A percentile compares a stretch with the other conserved stretches of the same genome.
These are phyloP conservation scores for Oemleria cerasiformis DNA, from an alignment of 306 rosid species.

Conservation along the genomic window DNA sequence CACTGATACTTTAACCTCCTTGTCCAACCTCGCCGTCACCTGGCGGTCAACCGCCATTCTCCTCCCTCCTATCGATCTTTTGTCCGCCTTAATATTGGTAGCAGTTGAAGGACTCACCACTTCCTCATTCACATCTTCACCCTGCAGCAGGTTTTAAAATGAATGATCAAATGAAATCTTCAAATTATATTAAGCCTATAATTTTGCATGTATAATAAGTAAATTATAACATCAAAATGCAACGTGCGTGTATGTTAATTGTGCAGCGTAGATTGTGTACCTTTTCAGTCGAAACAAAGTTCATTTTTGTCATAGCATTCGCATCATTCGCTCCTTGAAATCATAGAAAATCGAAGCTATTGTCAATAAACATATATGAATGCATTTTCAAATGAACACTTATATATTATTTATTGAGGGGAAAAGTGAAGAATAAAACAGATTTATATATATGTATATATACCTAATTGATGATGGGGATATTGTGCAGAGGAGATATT, in stretches of 20 bases:
- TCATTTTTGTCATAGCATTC: neutral
- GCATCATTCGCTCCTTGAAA: neutral
- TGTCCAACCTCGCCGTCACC: neutral
- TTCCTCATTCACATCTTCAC: neutral
- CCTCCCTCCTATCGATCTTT: neutral
- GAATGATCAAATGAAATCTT: neutral
- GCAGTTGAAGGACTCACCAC: neutral
- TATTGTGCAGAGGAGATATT: neutral
- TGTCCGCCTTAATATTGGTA: neutral
- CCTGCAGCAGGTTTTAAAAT: neutral
- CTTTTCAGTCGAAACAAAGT: neutral
- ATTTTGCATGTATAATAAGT: too few relatives aligned
- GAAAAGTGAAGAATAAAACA: neutral
- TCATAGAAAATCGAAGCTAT: neutral
- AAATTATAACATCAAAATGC: neutral
- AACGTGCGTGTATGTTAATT: neutral
- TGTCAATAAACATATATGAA: neutral
- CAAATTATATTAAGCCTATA: neutral
- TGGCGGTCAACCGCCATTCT: neutral
- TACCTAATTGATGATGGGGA: conserved; percentile 7
- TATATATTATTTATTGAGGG: neutral
- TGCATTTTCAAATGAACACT: too few relatives aligned
- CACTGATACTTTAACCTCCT: neutral
- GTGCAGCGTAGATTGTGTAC: too few relatives aligned
- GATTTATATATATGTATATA: neutral